These are phyloP conservation scores for Russula sp. DNA, from an alignment of 768 basidiomycete genomes.

Conservation along the genomic window DNA sequence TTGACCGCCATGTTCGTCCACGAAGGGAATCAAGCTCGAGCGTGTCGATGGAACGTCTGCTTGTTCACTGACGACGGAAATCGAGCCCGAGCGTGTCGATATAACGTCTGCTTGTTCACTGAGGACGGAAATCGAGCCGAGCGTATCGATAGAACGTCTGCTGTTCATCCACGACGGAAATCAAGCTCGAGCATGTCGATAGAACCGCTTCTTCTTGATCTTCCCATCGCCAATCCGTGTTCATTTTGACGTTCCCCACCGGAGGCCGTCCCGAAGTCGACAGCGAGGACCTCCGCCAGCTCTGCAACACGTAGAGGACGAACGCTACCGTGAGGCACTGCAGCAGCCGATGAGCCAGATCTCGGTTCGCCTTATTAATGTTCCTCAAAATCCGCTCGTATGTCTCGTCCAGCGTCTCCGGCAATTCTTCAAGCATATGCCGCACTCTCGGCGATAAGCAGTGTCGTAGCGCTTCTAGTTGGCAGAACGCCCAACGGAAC, in stretches of 20 bases:
- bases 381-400: slow-evolving; percentile 2
- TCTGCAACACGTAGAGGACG: slow-evolving; percentile 1
- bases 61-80: too few relatives aligned
- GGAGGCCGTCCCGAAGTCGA: background rate
- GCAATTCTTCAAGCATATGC: background rate
- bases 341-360: background rate
- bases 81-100: too few relatives aligned
- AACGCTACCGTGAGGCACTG: slow-evolving; percentile 1
- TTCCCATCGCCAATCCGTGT: slow-evolving; percentile 7
- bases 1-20: background rate
- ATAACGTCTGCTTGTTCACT: too few relatives aligned
- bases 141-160: too few relatives aligned
- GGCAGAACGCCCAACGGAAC: background rate
- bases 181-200: background rate
- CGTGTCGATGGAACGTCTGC: too few relatives aligned
- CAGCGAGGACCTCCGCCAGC: background rate
- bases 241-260: background rate
- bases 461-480: background rate
- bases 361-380: slow-evolving; percentile 7
- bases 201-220: slow-evolving; percentile 4
- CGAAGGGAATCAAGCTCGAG: background rate
- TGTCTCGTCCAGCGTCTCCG: background rate
- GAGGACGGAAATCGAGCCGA: too few relatives aligned
- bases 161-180: too few relatives aligned
- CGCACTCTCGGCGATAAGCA: slow-evolving; percentile 5